A percentile compares a stretch with the other conserved stretches of the same genome.
Conservation (phyloP, 1,139 yeast species). For the Arxiozyma heterogenica region DNA sequence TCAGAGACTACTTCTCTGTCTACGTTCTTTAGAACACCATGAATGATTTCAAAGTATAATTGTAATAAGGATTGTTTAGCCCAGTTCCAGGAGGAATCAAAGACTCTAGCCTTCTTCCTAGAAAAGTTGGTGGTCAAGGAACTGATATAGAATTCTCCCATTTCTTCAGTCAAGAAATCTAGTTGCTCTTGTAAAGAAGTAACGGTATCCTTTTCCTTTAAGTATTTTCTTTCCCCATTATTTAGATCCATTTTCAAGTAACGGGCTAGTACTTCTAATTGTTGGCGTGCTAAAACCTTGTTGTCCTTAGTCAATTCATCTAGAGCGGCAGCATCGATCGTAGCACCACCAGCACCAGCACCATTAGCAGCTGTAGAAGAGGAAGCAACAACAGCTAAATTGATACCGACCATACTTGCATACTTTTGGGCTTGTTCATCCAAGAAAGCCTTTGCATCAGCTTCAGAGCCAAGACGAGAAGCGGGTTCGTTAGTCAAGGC, state of each 20-base stretch:
- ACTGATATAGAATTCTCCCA: slow-evolving; percentile 88
- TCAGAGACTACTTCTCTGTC: slow-evolving; percentile 95
- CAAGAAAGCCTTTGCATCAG: slow-evolving; percentile 82
- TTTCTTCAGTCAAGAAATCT: slow-evolving; percentile 88
- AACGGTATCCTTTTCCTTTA: slow-evolving; percentile 84
- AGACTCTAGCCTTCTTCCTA: slow-evolving; percentile 84
- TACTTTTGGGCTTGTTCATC: slow-evolving; percentile 77
- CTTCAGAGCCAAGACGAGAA: slow-evolving; percentile 73
- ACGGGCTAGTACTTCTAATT: slow-evolving; percentile 88
- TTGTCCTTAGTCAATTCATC: slow-evolving; percentile 90
- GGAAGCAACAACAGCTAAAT: slow-evolving; percentile 58
- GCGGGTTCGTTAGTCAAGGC: slow-evolving; percentile 90
- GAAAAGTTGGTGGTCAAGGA: slow-evolving; percentile 91
- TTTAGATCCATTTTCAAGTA: slow-evolving; percentile 88
- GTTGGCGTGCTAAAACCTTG: slow-evolving; percentile 84
- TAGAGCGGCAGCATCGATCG: slow-evolving; percentile 89
- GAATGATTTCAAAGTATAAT: slow-evolving; percentile 90
- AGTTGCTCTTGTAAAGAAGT: slow-evolving; percentile 77
- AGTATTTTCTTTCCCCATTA: slow-evolving; percentile 77
- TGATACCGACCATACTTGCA: slow-evolving; percentile 73
- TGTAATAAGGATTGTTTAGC: slow-evolving; percentile 94
- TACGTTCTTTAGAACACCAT: slow-evolving; percentile 76
- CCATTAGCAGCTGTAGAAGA: slow-evolving; percentile 45
- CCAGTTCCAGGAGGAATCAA: slow-evolving; percentile 99
- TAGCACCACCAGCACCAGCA: slow-evolving; percentile 72